Evolutionary conservation across 768 basidiomycete species (phyloP).

Genomic region (Boletus sp.): DNA sequence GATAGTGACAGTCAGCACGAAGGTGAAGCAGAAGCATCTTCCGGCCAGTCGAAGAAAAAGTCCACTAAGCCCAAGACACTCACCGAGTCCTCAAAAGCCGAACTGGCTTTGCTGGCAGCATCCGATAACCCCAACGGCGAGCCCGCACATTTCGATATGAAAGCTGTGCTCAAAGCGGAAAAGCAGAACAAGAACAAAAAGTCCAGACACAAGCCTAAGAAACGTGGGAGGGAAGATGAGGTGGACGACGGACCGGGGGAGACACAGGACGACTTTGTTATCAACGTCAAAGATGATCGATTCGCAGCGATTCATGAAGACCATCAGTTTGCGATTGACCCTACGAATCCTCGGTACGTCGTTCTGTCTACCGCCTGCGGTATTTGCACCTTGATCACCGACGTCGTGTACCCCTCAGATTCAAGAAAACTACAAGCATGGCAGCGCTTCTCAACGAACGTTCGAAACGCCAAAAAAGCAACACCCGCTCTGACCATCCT

Average conservation of each 20-base stretch:
- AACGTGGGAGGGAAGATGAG: slow-evolving; percentile 24
- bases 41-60: slow-evolving; percentile 23
- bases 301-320: slow-evolving; percentile 89
- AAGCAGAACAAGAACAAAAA: slow-evolving; percentile 51
- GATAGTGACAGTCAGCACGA: slow-evolving; percentile 30
- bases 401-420: slow-evolving; percentile 45
- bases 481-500: slow-evolving; percentile 6
- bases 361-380: neutral
- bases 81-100: slow-evolving; percentile 42
- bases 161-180: slow-evolving; percentile 83
- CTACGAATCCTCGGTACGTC: slow-evolving; percentile 89
- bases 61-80: slow-evolving; percentile 23
- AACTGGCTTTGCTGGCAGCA: slow-evolving; percentile 61
- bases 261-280: slow-evolving; percentile 74
- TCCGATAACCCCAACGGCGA: slow-evolving; percentile 54
- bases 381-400: neutral
- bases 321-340: slow-evolving; percentile 92
- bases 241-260: slow-evolving; percentile 55
- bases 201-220: slow-evolving; percentile 36
- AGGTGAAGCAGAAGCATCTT: slow-evolving; percentile 27
- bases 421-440: slow-evolving; percentile 94
- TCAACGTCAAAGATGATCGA: slow-evolving; percentile 84
- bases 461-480: slow-evolving; percentile 55
- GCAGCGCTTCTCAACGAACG: slow-evolving; percentile 79
- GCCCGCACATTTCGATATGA: slow-evolving; percentile 85